Evolutionary conservation across 106 monocot species (phyloP).

Genomic region (Dactylorhiza incarnata): DNA sequence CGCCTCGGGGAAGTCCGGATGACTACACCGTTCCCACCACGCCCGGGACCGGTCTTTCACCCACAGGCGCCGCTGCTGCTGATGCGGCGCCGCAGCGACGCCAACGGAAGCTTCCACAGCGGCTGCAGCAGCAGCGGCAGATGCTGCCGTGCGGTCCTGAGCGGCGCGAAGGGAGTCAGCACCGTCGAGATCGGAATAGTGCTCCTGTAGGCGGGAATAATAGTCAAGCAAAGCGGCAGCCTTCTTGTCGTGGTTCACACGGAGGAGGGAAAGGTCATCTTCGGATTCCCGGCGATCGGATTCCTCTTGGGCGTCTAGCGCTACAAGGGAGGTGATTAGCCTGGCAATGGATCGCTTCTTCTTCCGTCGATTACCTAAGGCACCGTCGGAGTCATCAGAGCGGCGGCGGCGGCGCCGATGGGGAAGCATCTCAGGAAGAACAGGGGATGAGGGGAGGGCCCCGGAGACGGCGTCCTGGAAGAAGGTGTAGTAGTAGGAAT

Average conservation of each 20-base stretch:
- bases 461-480: conserved; percentile 34
- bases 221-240: conserved; percentile 22
- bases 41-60: conserved; percentile 46
- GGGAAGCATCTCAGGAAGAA: conserved; percentile 13
- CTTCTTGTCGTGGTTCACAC: conserved; percentile 21
- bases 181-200: conserved; percentile 30
- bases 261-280: conserved; percentile 25
- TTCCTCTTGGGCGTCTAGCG: conserved; percentile 32
- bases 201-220: conserved; percentile 20
- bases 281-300: conserved; percentile 17
- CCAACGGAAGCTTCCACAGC: conserved; percentile 17
- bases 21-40: conserved; percentile 51
- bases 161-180: conserved; percentile 17
- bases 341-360: conserved; percentile 26
- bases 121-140: conserved; percentile 15
- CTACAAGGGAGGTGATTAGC: conserved; percentile 38
- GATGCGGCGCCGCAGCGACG: conserved; percentile 8
- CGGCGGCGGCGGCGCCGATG: background rate
- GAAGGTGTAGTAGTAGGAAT: conserved; percentile 40
- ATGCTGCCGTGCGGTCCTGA: conserved; percentile 12
- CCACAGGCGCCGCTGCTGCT: conserved; percentile 32
- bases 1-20: conserved; percentile 39
- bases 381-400: background rate
- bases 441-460: conserved; percentile 2
- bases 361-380: conserved; percentile 4